Evolutionary conservation across 345 rosid species (phyloP), one percentile per base, ranked within the genome.

Genomic region (Camelina hispida): DNA sequence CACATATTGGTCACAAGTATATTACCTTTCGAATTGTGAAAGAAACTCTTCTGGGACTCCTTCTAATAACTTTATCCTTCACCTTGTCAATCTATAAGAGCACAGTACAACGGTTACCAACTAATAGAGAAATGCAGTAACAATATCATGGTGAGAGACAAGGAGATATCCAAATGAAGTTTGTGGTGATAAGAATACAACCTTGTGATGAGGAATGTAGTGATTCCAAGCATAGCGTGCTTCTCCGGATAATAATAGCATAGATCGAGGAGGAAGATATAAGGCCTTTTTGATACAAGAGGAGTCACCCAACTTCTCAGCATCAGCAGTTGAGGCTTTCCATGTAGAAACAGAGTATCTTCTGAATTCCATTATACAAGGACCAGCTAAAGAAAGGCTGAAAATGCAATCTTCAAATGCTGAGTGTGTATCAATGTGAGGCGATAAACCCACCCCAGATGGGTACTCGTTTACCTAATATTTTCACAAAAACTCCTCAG

Each of bases 181-280:
- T 48, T 51, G 12, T 0, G 9, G 67, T 58, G 18, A 78, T 15
- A 46, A 43, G 32, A 60, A 37, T 52, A 37, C 56, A 68, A 85
- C 98, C 97, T 94, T 94, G 79, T 94, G 98, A 80, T 94, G 98
- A 47, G 93, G 97, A 80, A 94, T 94, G 74, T 94, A 94, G 83
- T 91, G 97, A 69, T 91, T 87, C 98, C 98, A 94, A 69, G 93
- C 97, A 82, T 88, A 91, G 5, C 98, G 98, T 75, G 96, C 97
- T 84, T 94, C 98, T 46, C 93, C 91, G 1, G 93, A 88, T 73
- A 94, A 81, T 58, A 94, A 72, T 35, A 94, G 90, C 88, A 94
- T 89, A 28, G 98, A 94, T 55, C 97, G 88, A 77, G 95, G 96
- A 71, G 97, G 96, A 76, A 94, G 93, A 76, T 84, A 87, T 22